These are phyloP conservation scores for Yamadazyma mexicana DNA, from an alignment of 1,139 yeast species.

Conservation along the genomic window DNA sequence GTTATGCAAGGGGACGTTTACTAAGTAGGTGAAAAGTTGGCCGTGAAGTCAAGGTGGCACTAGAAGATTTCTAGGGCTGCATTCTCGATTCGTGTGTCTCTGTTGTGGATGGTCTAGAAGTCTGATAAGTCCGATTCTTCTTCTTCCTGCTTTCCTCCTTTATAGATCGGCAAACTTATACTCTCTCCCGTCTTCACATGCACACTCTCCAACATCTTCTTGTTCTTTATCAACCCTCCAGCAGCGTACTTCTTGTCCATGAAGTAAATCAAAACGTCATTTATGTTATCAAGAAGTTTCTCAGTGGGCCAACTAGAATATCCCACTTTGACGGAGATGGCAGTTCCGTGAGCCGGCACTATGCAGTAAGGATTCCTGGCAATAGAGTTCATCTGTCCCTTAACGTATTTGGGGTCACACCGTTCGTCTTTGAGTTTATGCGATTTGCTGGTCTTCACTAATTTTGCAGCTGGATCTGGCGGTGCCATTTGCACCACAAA, in stretches of 20 bases:
- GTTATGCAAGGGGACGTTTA: no score
- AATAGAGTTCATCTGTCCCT: constrained; percentile 60
- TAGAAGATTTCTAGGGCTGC: no score
- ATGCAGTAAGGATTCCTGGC: constrained; percentile 59
- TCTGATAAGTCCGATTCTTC: constrained; percentile 7
- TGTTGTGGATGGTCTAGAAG: no score
- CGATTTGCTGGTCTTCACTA: constrained; percentile 33
- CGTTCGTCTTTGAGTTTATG: constrained; percentile 50
- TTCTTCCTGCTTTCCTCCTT: constrained; percentile 5
- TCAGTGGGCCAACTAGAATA: constrained; percentile 42
- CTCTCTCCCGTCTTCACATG: constrained; percentile 66
- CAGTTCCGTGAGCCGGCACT: constrained; percentile 58
- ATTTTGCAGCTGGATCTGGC: constrained; percentile 42
- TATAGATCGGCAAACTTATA: constrained; percentile 50
- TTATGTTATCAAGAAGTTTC: constrained; percentile 53
- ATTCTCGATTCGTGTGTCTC: no score
- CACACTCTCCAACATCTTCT: constrained; percentile 46
- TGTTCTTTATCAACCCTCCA: constrained; percentile 55
- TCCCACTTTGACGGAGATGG: constrained; percentile 55
- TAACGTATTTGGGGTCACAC: constrained; percentile 61
- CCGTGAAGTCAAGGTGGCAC: no score
- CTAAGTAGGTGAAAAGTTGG: no score
- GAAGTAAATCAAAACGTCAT: constrained; percentile 53
- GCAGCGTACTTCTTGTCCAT: constrained; percentile 51
- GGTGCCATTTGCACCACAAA: constrained; percentile 64